Base-by-base conservation (phyloP, 805 yeast genomes). In the Wickerhamiella shivajii region DNA sequence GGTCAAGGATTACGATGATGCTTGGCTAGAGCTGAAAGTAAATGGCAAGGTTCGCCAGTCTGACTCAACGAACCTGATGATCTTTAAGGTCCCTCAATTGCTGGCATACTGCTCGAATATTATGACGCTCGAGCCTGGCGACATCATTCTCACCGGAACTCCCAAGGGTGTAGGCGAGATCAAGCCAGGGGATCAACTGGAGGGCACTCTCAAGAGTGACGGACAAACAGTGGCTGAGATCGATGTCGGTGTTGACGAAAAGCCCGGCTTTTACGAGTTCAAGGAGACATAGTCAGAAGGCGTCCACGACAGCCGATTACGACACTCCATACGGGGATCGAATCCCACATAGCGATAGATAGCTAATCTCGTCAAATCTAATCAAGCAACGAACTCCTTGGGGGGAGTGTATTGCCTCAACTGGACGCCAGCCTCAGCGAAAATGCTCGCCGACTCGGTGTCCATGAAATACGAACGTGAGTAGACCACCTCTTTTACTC, bases 151-250 rank as follows among this genome's bases (percentile, higher is more conserved):
- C 33, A 90, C 98, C 1, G 98, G 98, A 12, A 90, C 98, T 1
- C 98, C 98, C 29, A 81, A 84, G 55, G 98, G 98, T 12, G 98
- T 90, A n/a, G 95, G 97, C 6, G 60, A 67, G 17, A 59, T 85
- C 21, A 55, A 54, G 5, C 79, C 93, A 0, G 97, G 96, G 7
- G 97, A 90, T 51, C 50, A 53, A 17, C 61, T 90, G 18, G 63
- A 64, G 29, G 93, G 92, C 5, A 66, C 69, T 42, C 55, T 83
- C 41, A 56, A 53, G 18, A 67, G 64, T 20, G 67, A 67, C 21
- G 87, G 74, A 8, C 50, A 68, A 37, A 62, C 63, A 7, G 51
- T 87, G 18, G 69, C 64, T 20, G 41, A 46, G 5, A 57, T 77
- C 34, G 63, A 64, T 12, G 55, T 73, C 19, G 63, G 58, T 22